phyloP scores from a whole-genome alignment of 345 rosid genomes.

The Acer campestre region DNA sequence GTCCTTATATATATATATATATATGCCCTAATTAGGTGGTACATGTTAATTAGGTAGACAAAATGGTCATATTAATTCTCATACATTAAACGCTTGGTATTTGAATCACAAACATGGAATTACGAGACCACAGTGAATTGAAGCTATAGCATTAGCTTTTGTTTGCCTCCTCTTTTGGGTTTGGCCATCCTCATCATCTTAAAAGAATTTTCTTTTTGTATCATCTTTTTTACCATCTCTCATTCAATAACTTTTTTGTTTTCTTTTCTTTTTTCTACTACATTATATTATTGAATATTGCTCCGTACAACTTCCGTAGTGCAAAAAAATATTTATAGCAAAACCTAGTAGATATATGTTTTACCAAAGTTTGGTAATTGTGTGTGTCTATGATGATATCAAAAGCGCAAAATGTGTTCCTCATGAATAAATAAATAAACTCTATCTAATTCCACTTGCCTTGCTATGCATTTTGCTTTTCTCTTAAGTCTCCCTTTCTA shows the following conservation, averaged over 20 bases:
- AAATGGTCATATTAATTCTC: no score
- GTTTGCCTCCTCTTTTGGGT: neutral
- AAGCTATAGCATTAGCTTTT: neutral
- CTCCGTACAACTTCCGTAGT: neutral
- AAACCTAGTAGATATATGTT: neutral
- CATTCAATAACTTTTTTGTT: neutral
- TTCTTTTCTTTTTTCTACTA: no score
- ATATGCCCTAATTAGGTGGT: no score
- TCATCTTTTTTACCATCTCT: neutral
- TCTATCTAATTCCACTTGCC: neutral
- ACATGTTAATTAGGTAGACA: no score
- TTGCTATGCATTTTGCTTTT: neutral
- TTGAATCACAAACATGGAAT: no score
- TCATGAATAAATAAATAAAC: neutral
- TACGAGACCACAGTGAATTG: no score
- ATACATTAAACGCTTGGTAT: no score
- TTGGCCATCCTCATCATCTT: neutral
- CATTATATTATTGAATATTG: neutral
- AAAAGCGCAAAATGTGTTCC: neutral
- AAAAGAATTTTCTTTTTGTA: neutral
- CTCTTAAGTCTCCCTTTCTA: neutral
- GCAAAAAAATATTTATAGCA: neutral
- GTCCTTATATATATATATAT: no score
- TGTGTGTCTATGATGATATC: neutral
- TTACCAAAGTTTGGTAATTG: constrained; percentile 3